phyloP scores from a whole-genome alignment of 1,284 basidiomycete genomes.

The Ceratobasidium theobromae region DNA sequence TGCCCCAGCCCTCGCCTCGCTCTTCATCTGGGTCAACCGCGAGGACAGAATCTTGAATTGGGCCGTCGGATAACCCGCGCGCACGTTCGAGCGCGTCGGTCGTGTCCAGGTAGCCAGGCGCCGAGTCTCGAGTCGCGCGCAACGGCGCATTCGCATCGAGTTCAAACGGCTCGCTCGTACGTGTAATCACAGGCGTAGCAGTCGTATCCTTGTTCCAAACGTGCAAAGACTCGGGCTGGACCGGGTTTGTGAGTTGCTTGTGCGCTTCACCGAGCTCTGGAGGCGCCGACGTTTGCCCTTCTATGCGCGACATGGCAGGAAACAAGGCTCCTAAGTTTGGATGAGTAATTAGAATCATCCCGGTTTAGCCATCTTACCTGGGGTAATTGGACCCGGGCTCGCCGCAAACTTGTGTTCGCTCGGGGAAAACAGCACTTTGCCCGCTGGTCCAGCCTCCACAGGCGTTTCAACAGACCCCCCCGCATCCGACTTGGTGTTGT shows the following conservation, averaged over 20 bases:
- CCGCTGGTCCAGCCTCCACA: neutral
- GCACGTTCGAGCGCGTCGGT: slow-evolving; percentile 22
- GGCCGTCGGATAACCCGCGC: slow-evolving; percentile 5
- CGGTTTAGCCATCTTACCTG: slow-evolving; percentile 21
- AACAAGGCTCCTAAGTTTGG: neutral
- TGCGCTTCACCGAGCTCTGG: slow-evolving; percentile 51
- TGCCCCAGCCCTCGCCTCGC: slow-evolving; percentile 56
- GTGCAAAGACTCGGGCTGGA: neutral
- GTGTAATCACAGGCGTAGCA: neutral
- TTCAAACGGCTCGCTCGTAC: neutral
- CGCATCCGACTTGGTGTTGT: slow-evolving; percentile 9
- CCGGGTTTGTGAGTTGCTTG: slow-evolving; percentile 33
- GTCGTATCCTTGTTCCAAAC: slow-evolving; percentile 10
- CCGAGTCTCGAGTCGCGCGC: slow-evolving; percentile 38
- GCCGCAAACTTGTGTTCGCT: slow-evolving; percentile 47
- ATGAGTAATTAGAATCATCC: neutral
- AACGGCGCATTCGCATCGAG: slow-evolving; percentile 33
- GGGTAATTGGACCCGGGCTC: slow-evolving; percentile 44
- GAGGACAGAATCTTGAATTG: neutral
- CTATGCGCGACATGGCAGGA: neutral
- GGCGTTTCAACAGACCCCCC: neutral
- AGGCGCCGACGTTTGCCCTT: slow-evolving; percentile 51
- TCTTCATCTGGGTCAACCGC: slow-evolving; percentile 40
- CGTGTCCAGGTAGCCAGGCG: too few species aligned
- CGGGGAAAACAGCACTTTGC: slow-evolving; percentile 40